Percentiles rank a stretch among this genome's conserved stretches.
Conservation (phyloP, 2,329 filamentous ascomycete genomes). For the Paramyrothecium sp. region DNA sequence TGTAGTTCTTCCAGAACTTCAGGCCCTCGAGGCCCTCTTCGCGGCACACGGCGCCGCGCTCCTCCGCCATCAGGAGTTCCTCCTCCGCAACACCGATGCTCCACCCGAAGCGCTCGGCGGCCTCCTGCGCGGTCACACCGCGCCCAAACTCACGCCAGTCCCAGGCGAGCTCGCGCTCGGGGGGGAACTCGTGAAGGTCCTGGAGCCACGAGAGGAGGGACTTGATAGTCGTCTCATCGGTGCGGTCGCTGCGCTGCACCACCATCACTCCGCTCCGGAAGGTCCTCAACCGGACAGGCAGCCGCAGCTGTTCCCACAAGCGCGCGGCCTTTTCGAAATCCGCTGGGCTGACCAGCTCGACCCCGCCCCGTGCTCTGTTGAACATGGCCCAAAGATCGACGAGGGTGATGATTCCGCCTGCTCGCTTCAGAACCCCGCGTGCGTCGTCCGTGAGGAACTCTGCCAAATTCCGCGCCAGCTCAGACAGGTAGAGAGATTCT, state of each 20-base stretch:
- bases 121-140: constrained; percentile 86
- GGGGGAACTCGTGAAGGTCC: constrained; percentile 66
- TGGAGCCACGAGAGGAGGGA: constrained; percentile 75
- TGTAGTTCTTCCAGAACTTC: constrained; percentile 87
- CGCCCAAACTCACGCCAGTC: constrained; percentile 76
- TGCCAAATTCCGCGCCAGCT: constrained; percentile 79
- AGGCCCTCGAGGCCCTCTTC: constrained; percentile 91
- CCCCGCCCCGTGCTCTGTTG: constrained; percentile 87
- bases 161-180: constrained; percentile 66
- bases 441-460: constrained; percentile 88
- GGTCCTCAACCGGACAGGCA: constrained; percentile 81
- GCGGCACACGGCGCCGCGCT: constrained; percentile 80
- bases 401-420: constrained; percentile 84
- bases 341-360: constrained; percentile 86
- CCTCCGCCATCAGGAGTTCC: constrained; percentile 96
- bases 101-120: constrained; percentile 90
- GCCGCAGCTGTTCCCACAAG: constrained; percentile 81
- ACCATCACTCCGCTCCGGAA: constrained; percentile 96
- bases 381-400: constrained; percentile 94
- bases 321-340: constrained; percentile 90
- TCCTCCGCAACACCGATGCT: constrained; percentile 94
- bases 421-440: constrained; percentile 71
- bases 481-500: constrained; percentile 85
- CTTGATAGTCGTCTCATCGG: constrained; percentile 84
- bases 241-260: constrained; percentile 83